These are phyloP conservation scores for Plasmodium reichenowi DNA, from an alignment of 169 alveolate species.

Conservation along the genomic window DNA sequence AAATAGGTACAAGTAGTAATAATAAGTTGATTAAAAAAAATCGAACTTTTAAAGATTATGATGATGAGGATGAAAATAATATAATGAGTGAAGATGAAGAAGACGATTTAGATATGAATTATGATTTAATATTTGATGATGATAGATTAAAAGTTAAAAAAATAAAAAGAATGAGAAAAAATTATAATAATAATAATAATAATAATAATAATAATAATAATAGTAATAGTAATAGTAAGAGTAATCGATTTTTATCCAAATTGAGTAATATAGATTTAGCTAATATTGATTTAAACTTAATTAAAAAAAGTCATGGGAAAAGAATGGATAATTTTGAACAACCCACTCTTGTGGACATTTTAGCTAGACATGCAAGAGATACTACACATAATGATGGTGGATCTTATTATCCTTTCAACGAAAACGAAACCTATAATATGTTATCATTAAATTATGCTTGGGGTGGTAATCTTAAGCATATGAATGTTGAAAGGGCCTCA, in stretches of 20 bases:
- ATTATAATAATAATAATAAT: not conserved
- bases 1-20: not conserved
- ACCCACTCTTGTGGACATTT: constrained; percentile 47
- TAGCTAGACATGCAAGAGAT: constrained; percentile 77
- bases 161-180: not conserved
- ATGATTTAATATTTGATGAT: constrained; percentile 19
- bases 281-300: constrained; percentile 16
- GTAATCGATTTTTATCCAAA: too few species aligned
- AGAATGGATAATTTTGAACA: constrained; percentile 12
- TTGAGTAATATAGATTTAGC: not conserved
- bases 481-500: not conserved
- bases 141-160: constrained; percentile 19
- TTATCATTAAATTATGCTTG: constrained; percentile 21
- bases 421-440: constrained; percentile 12
- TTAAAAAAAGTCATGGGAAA: constrained; percentile 14
- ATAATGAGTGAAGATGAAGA: not conserved
- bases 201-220: not conserved
- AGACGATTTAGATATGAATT: constrained; percentile 21
- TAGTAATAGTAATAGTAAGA: not conserved
- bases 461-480: constrained; percentile 3
- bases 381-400: constrained; percentile 43
- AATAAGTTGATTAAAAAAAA: constrained; percentile 33
- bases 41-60: constrained; percentile 39
- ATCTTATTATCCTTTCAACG: constrained; percentile 34
- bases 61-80: not conserved